phyloP scores from a whole-genome alignment of 2,329 filamentous ascomycete genomes.

The Paraphoma sp. region DNA sequence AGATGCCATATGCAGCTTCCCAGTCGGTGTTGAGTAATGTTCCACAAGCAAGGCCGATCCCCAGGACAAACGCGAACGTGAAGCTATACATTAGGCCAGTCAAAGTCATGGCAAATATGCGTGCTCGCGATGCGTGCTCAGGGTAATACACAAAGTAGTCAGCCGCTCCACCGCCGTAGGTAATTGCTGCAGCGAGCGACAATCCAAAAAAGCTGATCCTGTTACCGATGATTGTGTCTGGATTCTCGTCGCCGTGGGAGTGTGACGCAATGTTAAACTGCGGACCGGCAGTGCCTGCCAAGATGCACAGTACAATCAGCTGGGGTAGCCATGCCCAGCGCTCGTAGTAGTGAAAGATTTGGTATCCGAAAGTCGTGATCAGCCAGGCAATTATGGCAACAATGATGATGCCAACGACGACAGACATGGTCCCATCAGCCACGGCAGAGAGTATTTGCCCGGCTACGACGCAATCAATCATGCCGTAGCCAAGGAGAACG shows the following conservation, averaged over 20 bases:
- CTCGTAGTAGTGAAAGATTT: constrained; percentile 72
- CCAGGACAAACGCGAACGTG: constrained; percentile 66
- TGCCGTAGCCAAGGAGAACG: constrained; percentile 66
- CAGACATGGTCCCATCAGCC: constrained; percentile 63
- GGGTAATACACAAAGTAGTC: constrained; percentile 75
- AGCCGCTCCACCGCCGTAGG: constrained; percentile 67
- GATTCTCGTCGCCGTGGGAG: constrained; percentile 57
- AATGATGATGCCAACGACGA: constrained; percentile 72
- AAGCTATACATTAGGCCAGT: constrained; percentile 64
- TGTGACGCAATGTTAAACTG: constrained; percentile 63
- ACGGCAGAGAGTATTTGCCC: constrained; percentile 74
- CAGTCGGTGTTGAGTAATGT: constrained; percentile 61
- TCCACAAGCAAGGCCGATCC: constrained; percentile 68
- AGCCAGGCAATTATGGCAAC: constrained; percentile 68
- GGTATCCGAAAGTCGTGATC: constrained; percentile 72
- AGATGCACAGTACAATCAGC: constrained; percentile 64
- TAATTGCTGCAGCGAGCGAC: constrained; percentile 69
- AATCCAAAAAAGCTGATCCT: constrained; percentile 74
- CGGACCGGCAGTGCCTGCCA: constrained; percentile 67
- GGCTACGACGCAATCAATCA: constrained; percentile 70
- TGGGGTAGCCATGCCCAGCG: constrained; percentile 71
- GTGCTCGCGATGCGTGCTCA: constrained; percentile 57
- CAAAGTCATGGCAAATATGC: constrained; percentile 65
- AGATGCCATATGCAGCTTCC: constrained; percentile 62
- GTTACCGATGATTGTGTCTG: constrained; percentile 60